Evolutionary conservation across 2,329 filamentous ascomycete genomes (phyloP).

Genomic region (Nothophaeocryptopus gaeumannii): DNA sequence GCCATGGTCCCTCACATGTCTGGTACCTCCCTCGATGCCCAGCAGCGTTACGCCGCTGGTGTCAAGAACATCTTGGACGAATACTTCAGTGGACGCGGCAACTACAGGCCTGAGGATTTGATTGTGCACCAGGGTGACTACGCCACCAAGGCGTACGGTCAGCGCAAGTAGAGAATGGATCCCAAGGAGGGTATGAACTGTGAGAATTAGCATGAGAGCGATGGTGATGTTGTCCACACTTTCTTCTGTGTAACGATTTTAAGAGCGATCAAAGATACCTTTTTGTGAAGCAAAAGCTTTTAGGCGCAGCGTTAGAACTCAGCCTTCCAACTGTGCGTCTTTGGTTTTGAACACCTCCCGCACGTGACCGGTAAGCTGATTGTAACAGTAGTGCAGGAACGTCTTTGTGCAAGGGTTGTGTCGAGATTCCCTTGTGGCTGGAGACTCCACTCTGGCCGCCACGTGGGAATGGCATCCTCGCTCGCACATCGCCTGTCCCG

Average conservation of each 20-base stretch:
- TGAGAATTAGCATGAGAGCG: no score
- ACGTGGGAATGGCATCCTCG: no score
- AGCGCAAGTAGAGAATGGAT: conserved; percentile 43
- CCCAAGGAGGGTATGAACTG: conserved; percentile 10
- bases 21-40: conserved; percentile 95
- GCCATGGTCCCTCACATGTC: conserved; percentile 99
- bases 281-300: background rate
- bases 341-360: no score
- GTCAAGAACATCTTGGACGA: conserved; percentile 86
- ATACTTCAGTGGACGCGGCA: conserved; percentile 82
- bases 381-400: no score
- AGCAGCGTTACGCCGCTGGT: conserved; percentile 62
- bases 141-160: conserved; percentile 88
- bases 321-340: no score
- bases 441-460: no score
- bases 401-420: no score
- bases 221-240: conserved; percentile 3
- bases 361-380: no score
- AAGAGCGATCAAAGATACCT: conserved; percentile 12
- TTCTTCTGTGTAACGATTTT: conserved; percentile 13
- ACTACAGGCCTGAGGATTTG: conserved; percentile 87
- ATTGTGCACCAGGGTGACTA: conserved; percentile 90
- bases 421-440: no score
- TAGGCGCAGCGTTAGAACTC: no score
- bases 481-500: no score